phyloP scores from a whole-genome alignment of 192 early-diverging fungal species.

The Backusella tuberculispora region DNA sequence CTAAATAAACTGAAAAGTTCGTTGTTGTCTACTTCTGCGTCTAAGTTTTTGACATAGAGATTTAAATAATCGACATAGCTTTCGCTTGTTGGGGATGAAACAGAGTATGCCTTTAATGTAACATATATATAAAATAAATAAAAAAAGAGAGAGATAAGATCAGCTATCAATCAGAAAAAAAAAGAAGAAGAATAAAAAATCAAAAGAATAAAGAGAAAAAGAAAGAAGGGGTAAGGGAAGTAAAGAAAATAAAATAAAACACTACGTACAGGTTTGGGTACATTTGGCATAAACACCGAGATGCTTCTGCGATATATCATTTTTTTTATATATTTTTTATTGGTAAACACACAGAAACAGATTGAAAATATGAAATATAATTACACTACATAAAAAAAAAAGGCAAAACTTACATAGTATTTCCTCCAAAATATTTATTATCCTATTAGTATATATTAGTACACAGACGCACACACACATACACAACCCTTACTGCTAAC shows the following conservation, averaged over 20 bases:
- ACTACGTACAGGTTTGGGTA: constrained; percentile 14
- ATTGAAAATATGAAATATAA: background rate
- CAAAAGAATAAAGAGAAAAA: background rate
- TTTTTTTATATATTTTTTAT: background rate
- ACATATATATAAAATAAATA: background rate
- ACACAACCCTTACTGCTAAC: too few relatives aligned
- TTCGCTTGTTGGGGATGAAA: constrained; percentile 21
- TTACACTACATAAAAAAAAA: background rate
- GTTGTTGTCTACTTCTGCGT: constrained; percentile 88
- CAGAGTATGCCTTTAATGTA: constrained; percentile 1
- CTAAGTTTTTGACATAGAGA: constrained; percentile 97
- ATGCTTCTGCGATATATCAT: constrained; percentile 13
- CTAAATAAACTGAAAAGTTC: constrained; percentile 90
- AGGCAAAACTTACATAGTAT: constrained; percentile 24
- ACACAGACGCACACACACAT: background rate
- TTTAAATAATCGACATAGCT: constrained; percentile 61
- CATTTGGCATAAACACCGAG: constrained; percentile 15
- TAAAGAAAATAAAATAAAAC: constrained; percentile 5
- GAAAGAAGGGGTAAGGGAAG: background rate
- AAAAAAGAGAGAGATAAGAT: background rate
- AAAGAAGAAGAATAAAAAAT: background rate
- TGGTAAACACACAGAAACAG: background rate
- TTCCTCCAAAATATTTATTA: constrained; percentile 19
- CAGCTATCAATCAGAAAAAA: too few relatives aligned
- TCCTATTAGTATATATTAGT: constrained; percentile 10